Conservation (phyloP, 306 rosid genomes). For the Malus fusca region DNA sequence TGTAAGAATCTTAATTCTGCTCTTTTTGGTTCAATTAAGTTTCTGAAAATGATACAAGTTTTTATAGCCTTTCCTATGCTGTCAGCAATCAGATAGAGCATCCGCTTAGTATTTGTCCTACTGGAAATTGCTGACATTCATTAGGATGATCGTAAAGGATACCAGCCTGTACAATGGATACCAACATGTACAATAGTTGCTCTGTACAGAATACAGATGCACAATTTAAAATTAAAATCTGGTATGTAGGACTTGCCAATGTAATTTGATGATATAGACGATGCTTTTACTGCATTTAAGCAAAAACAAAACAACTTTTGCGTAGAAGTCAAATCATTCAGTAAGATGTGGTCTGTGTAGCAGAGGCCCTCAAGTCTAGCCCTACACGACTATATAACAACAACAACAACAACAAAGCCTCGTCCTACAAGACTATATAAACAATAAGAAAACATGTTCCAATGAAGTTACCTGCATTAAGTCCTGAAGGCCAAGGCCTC, state of each 20-base stretch:
- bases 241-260: background rate
- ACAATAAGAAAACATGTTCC: background rate
- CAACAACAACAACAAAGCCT: no score
- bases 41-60: background rate
- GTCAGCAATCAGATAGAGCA: constrained; percentile 12
- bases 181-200: background rate
- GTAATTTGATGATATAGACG: background rate
- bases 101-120: background rate
- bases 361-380: background rate
- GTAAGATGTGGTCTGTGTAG: background rate
- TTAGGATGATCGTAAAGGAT: background rate
- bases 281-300: background rate
- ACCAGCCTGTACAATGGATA: background rate
- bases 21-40: background rate
- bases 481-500: constrained; percentile 84
- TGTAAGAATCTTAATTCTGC: background rate
- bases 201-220: background rate
- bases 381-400: background rate
- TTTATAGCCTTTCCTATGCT: background rate
- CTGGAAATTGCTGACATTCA: background rate
- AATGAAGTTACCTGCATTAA: constrained; percentile 65
- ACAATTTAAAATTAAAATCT: background rate
- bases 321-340: background rate
- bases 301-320: background rate
- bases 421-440: background rate